phyloP scores from a whole-genome alignment of 139 green algal genomes.

The Haematococcus lacustris region DNA sequence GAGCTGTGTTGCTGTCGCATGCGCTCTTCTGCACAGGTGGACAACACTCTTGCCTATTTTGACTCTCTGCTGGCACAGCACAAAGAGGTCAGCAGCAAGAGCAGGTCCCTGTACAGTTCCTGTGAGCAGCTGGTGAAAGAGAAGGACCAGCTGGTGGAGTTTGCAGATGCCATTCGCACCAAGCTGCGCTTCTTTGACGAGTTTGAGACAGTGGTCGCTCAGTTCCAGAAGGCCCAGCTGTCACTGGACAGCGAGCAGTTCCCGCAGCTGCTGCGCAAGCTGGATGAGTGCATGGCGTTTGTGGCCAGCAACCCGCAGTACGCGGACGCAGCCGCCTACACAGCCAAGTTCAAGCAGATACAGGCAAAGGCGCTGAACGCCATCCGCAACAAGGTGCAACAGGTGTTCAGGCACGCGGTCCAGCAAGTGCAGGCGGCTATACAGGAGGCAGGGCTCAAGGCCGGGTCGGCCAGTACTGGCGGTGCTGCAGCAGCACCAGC shows the following conservation, averaged over 20 bases:
- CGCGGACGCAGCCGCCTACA: slow-evolving; percentile 75
- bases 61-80: slow-evolving; percentile 59
- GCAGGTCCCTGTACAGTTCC: slow-evolving; percentile 38
- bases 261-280: slow-evolving; percentile 67
- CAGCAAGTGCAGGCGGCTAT: slow-evolving; percentile 27
- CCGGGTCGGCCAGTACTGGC: neutral
- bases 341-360: slow-evolving; percentile 81
- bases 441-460: slow-evolving; percentile 5
- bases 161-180: slow-evolving; percentile 55
- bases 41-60: slow-evolving; percentile 52
- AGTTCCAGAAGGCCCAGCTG: slow-evolving; percentile 15
- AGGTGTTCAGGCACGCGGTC: slow-evolving; percentile 47
- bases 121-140: slow-evolving; percentile 71
- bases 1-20: too few relatives aligned
- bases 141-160: slow-evolving; percentile 52
- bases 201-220: slow-evolving; percentile 68
- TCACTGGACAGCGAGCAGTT: slow-evolving; percentile 42
- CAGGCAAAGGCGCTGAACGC: slow-evolving; percentile 59
- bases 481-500: slow-evolving; percentile 2
- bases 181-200: slow-evolving; percentile 91
- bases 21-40: slow-evolving; percentile 55
- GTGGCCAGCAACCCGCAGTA: slow-evolving; percentile 83
- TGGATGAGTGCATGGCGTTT: slow-evolving; percentile 88
- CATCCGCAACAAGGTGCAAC: slow-evolving; percentile 64
- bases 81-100: slow-evolving; percentile 46